phyloP scores from a whole-genome alignment of 148 eudicot genomes.

The Silene conica region DNA sequence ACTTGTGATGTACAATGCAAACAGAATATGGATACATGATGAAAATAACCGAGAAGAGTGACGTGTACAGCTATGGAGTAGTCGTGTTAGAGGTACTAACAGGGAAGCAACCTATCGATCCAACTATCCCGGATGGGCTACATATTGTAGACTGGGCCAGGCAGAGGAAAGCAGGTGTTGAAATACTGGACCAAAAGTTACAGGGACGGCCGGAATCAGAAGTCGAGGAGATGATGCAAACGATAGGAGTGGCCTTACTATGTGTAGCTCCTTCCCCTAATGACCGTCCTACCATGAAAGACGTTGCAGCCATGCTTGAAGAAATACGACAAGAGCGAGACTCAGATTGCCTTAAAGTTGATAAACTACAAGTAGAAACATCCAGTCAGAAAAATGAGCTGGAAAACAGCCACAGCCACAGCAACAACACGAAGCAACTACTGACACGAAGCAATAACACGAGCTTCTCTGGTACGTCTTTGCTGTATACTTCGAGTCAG shows the following conservation, averaged over 20 bases:
- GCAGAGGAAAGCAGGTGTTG: constrained; percentile 43
- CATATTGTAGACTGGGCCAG: constrained; percentile 83
- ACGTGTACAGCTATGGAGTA: constrained; percentile 79
- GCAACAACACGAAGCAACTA: constrained; percentile 27
- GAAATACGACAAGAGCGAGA: constrained; percentile 55
- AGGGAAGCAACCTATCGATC: constrained; percentile 84
- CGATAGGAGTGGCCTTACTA: constrained; percentile 58
- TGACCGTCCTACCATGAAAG: constrained; percentile 78
- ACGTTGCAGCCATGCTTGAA: constrained; percentile 74
- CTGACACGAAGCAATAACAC: constrained; percentile 49
- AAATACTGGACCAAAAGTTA: constrained; percentile 50
- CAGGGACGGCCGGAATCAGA: constrained; percentile 59
- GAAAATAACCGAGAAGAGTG: constrained; percentile 82
- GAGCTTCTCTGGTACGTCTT: constrained; percentile 64
- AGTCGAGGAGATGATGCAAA: constrained; percentile 65
- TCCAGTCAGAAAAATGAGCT: constrained; percentile 11
- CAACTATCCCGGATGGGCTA: constrained; percentile 67
- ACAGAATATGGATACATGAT: constrained; percentile 82
- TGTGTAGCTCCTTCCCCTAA: constrained; percentile 61
- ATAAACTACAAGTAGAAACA: constrained; percentile 34
- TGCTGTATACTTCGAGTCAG: constrained; percentile 52
- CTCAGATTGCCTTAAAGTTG: constrained; percentile 36
- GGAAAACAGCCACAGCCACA: constrained; percentile 14
- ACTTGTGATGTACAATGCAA: not conserved
- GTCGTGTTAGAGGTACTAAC: constrained; percentile 71